A percentile compares a stretch with the other conserved stretches of the same genome.
phyloP scores from a whole-genome alignment of 2,329 filamentous ascomycete species.

The Cyanodermella asteris region DNA sequence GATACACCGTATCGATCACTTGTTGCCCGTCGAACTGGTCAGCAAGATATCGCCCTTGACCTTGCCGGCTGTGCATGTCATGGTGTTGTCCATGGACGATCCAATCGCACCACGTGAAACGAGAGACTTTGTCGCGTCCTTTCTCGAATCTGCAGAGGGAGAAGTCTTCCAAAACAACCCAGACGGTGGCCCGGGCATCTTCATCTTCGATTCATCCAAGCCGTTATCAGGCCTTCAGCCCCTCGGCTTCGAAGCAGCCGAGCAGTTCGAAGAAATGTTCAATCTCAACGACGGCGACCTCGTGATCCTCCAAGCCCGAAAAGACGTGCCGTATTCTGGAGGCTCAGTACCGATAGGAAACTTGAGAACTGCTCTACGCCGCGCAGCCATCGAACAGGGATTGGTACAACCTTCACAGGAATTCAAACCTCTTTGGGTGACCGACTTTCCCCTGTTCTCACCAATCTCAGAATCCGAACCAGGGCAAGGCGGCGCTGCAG shows the following conservation, averaged over 20 bases:
- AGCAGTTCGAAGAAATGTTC: slow-evolving; percentile 31
- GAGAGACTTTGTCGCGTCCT: slow-evolving; percentile 39
- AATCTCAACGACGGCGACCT: slow-evolving; percentile 50
- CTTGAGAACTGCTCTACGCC: slow-evolving; percentile 48
- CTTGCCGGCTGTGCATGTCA: slow-evolving; percentile 51
- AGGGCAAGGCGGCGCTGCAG: slow-evolving; percentile 61
- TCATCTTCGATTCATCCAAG: slow-evolving; percentile 50
- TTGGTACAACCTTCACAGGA: slow-evolving; percentile 27
- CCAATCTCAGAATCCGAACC: slow-evolving; percentile 42
- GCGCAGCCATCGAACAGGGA: slow-evolving; percentile 40
- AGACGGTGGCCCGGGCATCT: slow-evolving; percentile 58
- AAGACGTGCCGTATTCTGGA: slow-evolving; percentile 40
- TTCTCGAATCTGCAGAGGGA: slow-evolving; percentile 45
- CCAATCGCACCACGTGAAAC: slow-evolving; percentile 28
- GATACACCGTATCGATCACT: slow-evolving; percentile 43
- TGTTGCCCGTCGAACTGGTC: slow-evolving; percentile 42
- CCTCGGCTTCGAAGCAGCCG: slow-evolving; percentile 50
- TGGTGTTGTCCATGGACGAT: slow-evolving; percentile 40
- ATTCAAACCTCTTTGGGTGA: slow-evolving; percentile 65
- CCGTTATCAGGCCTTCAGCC: slow-evolving; percentile 58
- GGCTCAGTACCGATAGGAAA: slow-evolving; percentile 55
- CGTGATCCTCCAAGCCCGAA: slow-evolving; percentile 59
- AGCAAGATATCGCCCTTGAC: slow-evolving; percentile 51
- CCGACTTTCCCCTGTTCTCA: slow-evolving; percentile 81
- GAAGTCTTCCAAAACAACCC: slow-evolving; percentile 42